Evolutionary conservation across 345 rosid genomes (phyloP).

Genomic region (Hibiscus trionum): DNA sequence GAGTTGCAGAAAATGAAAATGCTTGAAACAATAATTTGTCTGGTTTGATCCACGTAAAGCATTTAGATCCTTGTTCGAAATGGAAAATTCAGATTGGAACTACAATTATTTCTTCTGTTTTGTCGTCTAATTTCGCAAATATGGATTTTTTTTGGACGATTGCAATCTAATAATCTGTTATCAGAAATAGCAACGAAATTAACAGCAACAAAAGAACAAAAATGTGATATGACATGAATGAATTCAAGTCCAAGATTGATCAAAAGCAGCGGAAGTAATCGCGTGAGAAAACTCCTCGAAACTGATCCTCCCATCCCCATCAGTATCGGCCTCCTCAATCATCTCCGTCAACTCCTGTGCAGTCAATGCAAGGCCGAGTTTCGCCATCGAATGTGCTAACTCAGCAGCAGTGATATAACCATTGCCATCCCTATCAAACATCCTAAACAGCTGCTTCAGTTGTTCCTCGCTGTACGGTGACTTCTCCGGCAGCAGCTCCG

Average conservation of each 20-base stretch:
- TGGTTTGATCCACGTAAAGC: too few relatives aligned
- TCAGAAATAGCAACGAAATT: too few relatives aligned
- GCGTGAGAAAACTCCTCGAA: neutral
- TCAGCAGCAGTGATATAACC: neutral
- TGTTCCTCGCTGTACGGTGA: neutral
- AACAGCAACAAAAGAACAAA: neutral
- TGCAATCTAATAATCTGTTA: too few relatives aligned
- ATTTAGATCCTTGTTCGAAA: too few relatives aligned
- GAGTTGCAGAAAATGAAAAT: too few relatives aligned
- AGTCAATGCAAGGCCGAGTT: neutral
- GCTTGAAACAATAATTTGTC: too few relatives aligned
- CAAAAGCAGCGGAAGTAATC: neutral
- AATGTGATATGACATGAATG: neutral
- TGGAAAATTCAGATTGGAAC: too few relatives aligned
- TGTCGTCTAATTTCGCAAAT: too few relatives aligned
- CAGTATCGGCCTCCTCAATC: neutral
- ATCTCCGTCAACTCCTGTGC: neutral
- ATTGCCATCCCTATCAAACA: neutral
- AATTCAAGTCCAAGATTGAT: neutral
- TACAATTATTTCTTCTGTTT: too few relatives aligned
- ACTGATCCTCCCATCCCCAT: neutral
- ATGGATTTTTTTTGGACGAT: too few relatives aligned
- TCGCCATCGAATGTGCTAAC: neutral
- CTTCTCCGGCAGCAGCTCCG: neutral
- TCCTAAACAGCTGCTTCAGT: neutral